A percentile compares a stretch with the other conserved stretches of the same genome.
These are phyloP conservation scores for Auxenochlorella pyrenoidosa DNA, from an alignment of 139 green algal species.

Conservation along the genomic window DNA sequence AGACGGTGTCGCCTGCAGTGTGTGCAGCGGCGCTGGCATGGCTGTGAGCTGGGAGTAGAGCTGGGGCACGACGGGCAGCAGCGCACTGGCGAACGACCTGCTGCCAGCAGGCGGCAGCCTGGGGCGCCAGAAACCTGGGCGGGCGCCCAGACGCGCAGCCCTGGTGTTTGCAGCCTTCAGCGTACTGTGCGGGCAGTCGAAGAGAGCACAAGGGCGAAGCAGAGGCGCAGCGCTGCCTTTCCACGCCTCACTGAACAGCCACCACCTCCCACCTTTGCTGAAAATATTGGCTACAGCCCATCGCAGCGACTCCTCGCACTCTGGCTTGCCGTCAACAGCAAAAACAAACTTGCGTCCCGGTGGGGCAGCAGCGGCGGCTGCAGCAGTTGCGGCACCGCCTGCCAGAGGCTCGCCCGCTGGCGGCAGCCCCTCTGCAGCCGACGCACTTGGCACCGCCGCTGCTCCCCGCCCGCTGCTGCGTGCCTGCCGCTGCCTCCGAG, in stretches of 20 bases:
- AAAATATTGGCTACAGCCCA: constrained; percentile 21
- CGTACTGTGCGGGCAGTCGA: no score
- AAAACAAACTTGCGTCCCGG: constrained; percentile 41
- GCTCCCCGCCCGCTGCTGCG: background rate
- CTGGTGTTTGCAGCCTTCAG: no score
- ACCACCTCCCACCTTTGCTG: constrained; percentile 22
- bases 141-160: no score
- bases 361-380: background rate
- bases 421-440: background rate
- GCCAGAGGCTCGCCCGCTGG: background rate
- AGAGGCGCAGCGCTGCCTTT: no score
- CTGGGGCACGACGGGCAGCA: no score
- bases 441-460: background rate
- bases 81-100: no score
- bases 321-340: constrained; percentile 49
- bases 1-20: constrained; percentile 45
- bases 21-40: background rate
- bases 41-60: background rate
- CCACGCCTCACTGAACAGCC: background rate
- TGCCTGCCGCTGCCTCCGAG: background rate
- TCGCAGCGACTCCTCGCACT: constrained; percentile 27
- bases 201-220: no score
- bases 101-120: no score
- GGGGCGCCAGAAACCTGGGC: no score
- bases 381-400: background rate